Percentiles rank a stretch among this genome's conserved stretches.
Conservation (phyloP, 306 rosid species). For the Prunus fruticosa region DNA sequence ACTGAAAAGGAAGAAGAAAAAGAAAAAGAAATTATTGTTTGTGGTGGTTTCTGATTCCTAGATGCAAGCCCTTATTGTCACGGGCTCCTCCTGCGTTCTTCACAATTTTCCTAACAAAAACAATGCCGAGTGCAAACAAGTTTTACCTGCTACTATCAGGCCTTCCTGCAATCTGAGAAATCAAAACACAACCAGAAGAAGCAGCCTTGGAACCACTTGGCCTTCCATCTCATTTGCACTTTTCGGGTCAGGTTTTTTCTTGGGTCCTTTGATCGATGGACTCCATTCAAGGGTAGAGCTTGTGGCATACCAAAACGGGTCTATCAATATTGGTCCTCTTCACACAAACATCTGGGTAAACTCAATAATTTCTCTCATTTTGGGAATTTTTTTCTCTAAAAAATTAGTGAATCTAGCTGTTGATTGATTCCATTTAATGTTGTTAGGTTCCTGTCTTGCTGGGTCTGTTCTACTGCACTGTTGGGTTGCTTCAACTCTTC, state of each 20-base stretch:
- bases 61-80: slow-evolving; percentile 43
- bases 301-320: slow-evolving; percentile 54
- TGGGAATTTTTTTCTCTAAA: not conserved
- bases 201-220: slow-evolving; percentile 47
- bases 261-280: slow-evolving; percentile 83
- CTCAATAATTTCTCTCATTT: not conserved
- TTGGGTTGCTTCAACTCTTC: slow-evolving; percentile 72
- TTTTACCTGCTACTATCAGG: slow-evolving; percentile 6
- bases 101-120: slow-evolving; percentile 2
- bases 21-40: not conserved
- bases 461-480: slow-evolving; percentile 70
- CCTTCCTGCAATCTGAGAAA: slow-evolving; percentile 39
- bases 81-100: slow-evolving; percentile 32
- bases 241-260: slow-evolving; percentile 59
- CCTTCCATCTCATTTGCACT: slow-evolving; percentile 50
- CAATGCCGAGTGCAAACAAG: slow-evolving; percentile 1
- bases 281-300: slow-evolving; percentile 82
- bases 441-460: slow-evolving; percentile 72
- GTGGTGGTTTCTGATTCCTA: not conserved
- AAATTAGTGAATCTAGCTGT: not conserved
- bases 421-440: slow-evolving; percentile 1
- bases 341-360: slow-evolving; percentile 62
- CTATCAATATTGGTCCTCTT: slow-evolving; percentile 54
- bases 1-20: not conserved
- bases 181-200: slow-evolving; percentile 25